Conservation (phyloP, 1,284 basidiomycete species). For the Ustilago vetiveriae region DNA sequence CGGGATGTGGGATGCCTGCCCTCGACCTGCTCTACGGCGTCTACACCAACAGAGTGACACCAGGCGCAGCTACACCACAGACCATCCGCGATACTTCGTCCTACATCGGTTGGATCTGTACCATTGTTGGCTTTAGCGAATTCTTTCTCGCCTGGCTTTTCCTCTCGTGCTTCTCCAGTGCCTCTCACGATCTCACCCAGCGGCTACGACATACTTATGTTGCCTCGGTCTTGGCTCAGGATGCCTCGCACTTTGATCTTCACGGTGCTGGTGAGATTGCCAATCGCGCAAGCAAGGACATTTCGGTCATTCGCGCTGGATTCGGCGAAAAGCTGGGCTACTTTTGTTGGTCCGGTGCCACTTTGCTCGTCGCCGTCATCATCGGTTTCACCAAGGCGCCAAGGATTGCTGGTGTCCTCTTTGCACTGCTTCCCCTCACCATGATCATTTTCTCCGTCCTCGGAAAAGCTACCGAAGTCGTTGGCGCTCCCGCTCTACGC, state of each 20-base stretch:
- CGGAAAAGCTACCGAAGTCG: constrained; percentile 63
- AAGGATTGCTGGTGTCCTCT: constrained; percentile 68
- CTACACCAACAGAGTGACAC: constrained; percentile 59
- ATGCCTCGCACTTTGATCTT: constrained; percentile 68
- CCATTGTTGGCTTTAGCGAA: constrained; percentile 64
- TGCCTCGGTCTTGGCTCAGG: constrained; percentile 68
- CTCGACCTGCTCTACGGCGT: constrained; percentile 64
- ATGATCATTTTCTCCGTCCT: constrained; percentile 62
- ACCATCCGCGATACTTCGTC: constrained; percentile 44
- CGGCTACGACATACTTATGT: constrained; percentile 68
- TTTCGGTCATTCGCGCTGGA: constrained; percentile 67
- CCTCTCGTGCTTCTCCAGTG: constrained; percentile 62
- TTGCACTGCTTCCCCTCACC: constrained; percentile 67
- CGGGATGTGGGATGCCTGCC: constrained; percentile 50
- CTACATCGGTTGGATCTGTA: constrained; percentile 66
- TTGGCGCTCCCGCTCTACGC: constrained; percentile 57
- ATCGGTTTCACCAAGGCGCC: constrained; percentile 68
- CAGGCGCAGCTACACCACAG: constrained; percentile 17
- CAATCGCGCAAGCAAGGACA: constrained; percentile 67
- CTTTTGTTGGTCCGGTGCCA: constrained; percentile 64
- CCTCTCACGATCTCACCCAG: constrained; percentile 64
- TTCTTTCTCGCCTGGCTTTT: constrained; percentile 64
- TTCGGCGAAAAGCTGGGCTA: constrained; percentile 69
- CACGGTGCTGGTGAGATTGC: constrained; percentile 69
- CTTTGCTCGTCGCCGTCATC: constrained; percentile 64